phyloP scores from a whole-genome alignment of 2,329 filamentous ascomycete genomes.

The Fusarium tanahbumbuense region DNA sequence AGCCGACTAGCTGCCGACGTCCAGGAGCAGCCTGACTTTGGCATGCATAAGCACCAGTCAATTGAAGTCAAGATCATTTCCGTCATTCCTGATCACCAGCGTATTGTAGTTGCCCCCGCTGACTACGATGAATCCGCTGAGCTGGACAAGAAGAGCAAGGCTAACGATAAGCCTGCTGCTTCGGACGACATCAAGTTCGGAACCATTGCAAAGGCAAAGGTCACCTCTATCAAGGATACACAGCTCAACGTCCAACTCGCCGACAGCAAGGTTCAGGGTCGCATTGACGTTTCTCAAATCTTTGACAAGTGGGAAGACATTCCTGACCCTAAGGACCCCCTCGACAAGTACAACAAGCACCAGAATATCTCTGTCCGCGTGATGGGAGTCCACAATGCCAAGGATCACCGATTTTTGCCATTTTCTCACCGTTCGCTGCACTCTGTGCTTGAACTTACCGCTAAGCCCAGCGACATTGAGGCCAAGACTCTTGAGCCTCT shows the following conservation, averaged over 20 bases:
- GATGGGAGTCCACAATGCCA: conserved; percentile 88
- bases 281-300: conserved; percentile 89
- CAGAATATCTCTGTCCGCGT: conserved; percentile 80
- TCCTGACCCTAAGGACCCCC: conserved; percentile 80
- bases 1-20: conserved; percentile 79
- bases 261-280: conserved; percentile 80
- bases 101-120: conserved; percentile 70
- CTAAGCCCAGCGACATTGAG: conserved; percentile 76
- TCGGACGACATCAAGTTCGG: conserved; percentile 81
- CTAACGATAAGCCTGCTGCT: conserved; percentile 51
- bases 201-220: conserved; percentile 77
- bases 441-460: conserved; percentile 87
- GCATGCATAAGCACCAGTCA: conserved; percentile 80
- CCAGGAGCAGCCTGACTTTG: conserved; percentile 77
- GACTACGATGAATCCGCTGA: conserved; percentile 61
- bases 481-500: conserved; percentile 61
- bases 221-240: conserved; percentile 88
- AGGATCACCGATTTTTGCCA: conserved; percentile 90
- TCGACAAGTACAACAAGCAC: conserved; percentile 77
- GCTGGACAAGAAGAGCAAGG: conserved; percentile 52
- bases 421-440: conserved; percentile 87
- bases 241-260: conserved; percentile 92
- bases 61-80: conserved; percentile 78
- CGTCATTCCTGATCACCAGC: conserved; percentile 75
- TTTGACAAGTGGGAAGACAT: conserved; percentile 93